Evolutionary conservation across 305 asterid species (phyloP), one percentile per base, ranked within the genome.

Genomic region (Galium porrigens): DNA sequence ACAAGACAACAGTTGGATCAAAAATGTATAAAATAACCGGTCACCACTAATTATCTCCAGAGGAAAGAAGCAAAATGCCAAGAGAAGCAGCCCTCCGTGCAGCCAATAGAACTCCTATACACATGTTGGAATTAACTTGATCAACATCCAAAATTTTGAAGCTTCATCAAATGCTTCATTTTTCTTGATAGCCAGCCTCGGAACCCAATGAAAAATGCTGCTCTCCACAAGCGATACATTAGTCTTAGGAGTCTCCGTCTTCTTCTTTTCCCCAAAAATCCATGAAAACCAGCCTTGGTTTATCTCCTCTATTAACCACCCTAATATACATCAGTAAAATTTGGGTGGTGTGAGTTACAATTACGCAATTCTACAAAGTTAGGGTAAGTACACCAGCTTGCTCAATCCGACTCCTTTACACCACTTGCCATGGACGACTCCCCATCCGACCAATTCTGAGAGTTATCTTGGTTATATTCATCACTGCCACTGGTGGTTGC

Each of bases 341-440:
- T 78, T 74, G 82, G 83, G 86, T 70, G 78, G 82, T 62, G 42
- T 67, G 70, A 77, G 79, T 66, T 71, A 48, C 58, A 72, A 46
- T 62, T 63, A 58, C 79, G 65, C 48, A 64, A 66, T 67, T 78
- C 87, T 76, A 83, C 78, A 64, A 80, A 84, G 95, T 92, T 84
- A 89, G 48, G 48, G 48, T 41, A 41, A 41, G 96, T 68, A 68
- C 80, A 76, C n/a, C 32, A 70, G 75, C 64, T 61, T 69, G 76
- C 72, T 85, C 86, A 86, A 77, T 83, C 90, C 34, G 85, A 80
- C 42, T 92, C 95, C 76, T 87, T 85, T 71, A 82, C 83, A 37
- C 88, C 77, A 68, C 84, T 82, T 62, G 85, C 77, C 66, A 87
- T 76, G 34, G 70, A 82, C 44, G 83, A 86, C 69, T 87, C 95